phyloP scores from a whole-genome alignment of 306 rosid genomes.

The Urtica urens region DNA sequence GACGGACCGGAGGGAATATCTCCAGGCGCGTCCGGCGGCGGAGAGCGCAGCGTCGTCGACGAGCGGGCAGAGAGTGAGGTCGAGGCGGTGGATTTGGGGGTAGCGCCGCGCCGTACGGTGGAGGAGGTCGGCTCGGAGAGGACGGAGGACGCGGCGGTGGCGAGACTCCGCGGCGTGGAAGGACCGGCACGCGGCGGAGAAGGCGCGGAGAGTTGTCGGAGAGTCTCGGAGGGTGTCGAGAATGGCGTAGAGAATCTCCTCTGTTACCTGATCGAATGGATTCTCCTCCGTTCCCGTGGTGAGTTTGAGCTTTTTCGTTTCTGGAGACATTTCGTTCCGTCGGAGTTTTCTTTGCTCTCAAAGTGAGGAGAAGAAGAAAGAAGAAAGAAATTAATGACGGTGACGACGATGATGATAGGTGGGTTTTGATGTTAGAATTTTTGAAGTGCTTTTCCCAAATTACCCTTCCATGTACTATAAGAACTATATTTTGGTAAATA shows the following conservation, averaged over 20 bases:
- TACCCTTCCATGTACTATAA: neutral
- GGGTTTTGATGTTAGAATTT: neutral
- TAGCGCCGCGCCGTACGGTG: constrained; percentile 36
- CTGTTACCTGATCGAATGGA: constrained; percentile 41
- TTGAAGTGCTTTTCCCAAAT: neutral
- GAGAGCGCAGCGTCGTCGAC: constrained; percentile 36
- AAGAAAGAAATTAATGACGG: neutral
- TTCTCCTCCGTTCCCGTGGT: neutral
- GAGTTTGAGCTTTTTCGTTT: constrained; percentile 12
- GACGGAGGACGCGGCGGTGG: constrained; percentile 54
- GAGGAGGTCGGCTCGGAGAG: constrained; percentile 52
- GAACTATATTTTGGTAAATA: too few relatives aligned
- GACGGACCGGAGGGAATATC: constrained; percentile 30
- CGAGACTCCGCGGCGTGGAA: constrained; percentile 45
- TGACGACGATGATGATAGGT: neutral
- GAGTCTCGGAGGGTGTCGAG: constrained; percentile 32
- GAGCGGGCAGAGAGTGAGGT: constrained; percentile 61
- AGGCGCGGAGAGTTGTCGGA: constrained; percentile 37
- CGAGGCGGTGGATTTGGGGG: constrained; percentile 28
- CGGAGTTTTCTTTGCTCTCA: neutral
- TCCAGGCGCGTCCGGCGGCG: constrained; percentile 28
- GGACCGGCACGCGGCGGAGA: constrained; percentile 46
- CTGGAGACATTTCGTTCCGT: neutral
- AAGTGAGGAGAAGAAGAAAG: neutral
- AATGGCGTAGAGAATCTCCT: constrained; percentile 46